These are phyloP conservation scores for Capsicum baccatum DNA, from an alignment of 257 asterid species.

Conservation along the genomic window DNA sequence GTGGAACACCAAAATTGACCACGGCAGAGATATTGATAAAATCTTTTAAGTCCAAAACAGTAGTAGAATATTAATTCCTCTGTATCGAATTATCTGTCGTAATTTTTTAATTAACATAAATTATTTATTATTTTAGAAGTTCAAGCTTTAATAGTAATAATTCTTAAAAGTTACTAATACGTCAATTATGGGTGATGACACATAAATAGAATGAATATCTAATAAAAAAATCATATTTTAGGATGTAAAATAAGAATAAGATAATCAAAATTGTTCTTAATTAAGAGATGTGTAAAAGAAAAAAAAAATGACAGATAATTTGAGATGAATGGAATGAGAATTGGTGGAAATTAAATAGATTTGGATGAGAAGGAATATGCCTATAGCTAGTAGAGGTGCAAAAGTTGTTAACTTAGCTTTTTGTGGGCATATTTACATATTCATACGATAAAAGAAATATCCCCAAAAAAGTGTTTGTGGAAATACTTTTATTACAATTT, in stretches of 20 bases:
- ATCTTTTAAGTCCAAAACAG: conserved; percentile 28
- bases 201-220: too few relatives aligned
- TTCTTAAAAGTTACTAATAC: too few relatives aligned
- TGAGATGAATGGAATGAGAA: not conserved
- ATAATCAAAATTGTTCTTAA: too few relatives aligned
- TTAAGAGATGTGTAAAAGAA: too few relatives aligned
- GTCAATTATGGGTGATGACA: too few relatives aligned
- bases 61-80: not conserved
- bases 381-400: not conserved
- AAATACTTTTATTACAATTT: not conserved
- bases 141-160: too few relatives aligned
- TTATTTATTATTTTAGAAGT: too few relatives aligned
- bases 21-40: not conserved
- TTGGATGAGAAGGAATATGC: conserved; percentile 25
- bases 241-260: too few relatives aligned
- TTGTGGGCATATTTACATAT: conserved; percentile 7
- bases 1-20: conserved; percentile 29
- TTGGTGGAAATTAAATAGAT: not conserved
- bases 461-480: not conserved
- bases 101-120: too few relatives aligned
- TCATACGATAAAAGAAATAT: not conserved
- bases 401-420: not conserved
- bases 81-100: too few relatives aligned
- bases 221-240: too few relatives aligned
- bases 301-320: too few relatives aligned